These are phyloP conservation scores for Colletotrichum somersetense DNA, from an alignment of 2,329 filamentous ascomycete species.

Conservation along the genomic window DNA sequence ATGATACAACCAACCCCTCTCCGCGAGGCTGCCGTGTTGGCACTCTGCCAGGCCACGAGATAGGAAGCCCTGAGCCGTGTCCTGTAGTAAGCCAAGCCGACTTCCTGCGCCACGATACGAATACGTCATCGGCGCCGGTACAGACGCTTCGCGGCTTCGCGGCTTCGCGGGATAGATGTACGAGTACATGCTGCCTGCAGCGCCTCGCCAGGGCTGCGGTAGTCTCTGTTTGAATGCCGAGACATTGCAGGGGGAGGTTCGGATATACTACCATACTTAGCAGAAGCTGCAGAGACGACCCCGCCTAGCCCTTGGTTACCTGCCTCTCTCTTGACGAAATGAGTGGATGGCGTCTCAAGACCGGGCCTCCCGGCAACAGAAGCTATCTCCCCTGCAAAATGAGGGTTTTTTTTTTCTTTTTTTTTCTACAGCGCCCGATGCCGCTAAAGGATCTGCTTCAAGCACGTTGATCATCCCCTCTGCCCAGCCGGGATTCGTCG, in stretches of 20 bases:
- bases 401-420: too few species aligned
- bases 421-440: conserved; percentile 10
- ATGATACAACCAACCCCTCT: not conserved
- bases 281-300: not conserved
- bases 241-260: not conserved
- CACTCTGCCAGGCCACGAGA: not conserved
- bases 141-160: not conserved
- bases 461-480: conserved; percentile 33
- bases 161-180: conserved; percentile 7
- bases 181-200: conserved; percentile 10
- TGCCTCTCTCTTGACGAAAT: not conserved
- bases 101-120: not conserved
- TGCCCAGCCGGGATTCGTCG: not conserved
- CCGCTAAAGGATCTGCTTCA: conserved; percentile 37
- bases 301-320: not conserved
- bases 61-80: not conserved
- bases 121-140: not conserved
- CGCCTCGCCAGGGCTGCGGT: not conserved
- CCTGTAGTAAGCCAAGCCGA: not conserved
- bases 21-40: conserved; percentile 15
- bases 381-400: not conserved
- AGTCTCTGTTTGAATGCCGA: too few species aligned
- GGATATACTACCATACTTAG: not conserved
- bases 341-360: not conserved
- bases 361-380: not conserved